Evolutionary conservation across 257 asterid genomes (phyloP).

Genomic region (Ocimum tenuiflorum): DNA sequence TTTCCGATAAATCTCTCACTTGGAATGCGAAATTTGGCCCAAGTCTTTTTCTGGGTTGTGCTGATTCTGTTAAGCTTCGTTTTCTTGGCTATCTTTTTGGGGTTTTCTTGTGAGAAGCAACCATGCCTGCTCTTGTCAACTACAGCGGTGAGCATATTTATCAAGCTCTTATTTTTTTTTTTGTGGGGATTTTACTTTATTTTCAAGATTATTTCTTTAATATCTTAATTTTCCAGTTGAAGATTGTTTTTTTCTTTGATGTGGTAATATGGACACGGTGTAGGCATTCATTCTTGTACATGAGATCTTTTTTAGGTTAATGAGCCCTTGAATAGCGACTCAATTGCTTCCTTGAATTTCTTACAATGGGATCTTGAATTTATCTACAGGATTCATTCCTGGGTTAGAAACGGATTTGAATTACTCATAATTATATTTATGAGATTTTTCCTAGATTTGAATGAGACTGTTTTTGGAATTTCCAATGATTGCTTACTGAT

Average conservation of each 20-base stretch:
- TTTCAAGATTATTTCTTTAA: not conserved
- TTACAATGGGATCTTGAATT: not conserved
- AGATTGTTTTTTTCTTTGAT: not conserved
- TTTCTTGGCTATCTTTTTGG: slow-evolving; percentile 41
- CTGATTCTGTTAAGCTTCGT: slow-evolving; percentile 36
- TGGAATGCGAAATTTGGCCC: slow-evolving; percentile 53
- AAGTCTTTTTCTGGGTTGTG: slow-evolving; percentile 50
- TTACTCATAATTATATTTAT: not conserved
- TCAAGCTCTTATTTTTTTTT: not conserved
- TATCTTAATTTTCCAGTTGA: not conserved
- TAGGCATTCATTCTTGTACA: slow-evolving; percentile 1
- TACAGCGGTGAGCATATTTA: slow-evolving; percentile 60
- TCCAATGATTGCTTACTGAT: not conserved
- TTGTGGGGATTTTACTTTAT: not conserved
- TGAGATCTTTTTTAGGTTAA: slow-evolving; percentile 8
- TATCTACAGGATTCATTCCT: not conserved
- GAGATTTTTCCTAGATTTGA: slow-evolving; percentile 15
- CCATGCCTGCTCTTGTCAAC: slow-evolving; percentile 91
- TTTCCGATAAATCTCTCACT: slow-evolving; percentile 20
- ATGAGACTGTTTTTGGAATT: not conserved
- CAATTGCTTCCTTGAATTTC: not conserved
- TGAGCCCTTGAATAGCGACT: not conserved
- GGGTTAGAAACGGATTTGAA: slow-evolving; percentile 3
- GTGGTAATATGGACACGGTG: not conserved
- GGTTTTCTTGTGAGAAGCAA: slow-evolving; percentile 43